Percentiles rank a stretch among this genome's conserved stretches.
Conservation (phyloP, 768 basidiomycete genomes). For the Calocera viscosa region DNA sequence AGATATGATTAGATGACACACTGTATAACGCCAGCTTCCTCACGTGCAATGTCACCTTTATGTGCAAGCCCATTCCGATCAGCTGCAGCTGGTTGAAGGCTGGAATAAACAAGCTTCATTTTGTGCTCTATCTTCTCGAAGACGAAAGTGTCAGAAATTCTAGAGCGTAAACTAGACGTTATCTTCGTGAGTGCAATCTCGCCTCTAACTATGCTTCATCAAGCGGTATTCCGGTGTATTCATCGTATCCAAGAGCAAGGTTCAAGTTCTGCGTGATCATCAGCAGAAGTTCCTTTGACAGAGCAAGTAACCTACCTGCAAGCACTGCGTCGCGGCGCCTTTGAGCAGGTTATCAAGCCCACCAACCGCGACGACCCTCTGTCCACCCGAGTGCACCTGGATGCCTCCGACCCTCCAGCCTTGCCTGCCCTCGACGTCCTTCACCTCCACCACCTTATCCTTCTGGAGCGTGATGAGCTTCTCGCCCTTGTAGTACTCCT, state of each 20-base stretch:
- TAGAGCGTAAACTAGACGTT: neutral
- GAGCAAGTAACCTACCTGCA: conserved; percentile 51
- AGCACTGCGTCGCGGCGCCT: conserved; percentile 96
- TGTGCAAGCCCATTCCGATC: too few relatives aligned
- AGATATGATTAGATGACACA: neutral
- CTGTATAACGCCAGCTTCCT: too few relatives aligned
- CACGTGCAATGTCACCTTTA: too few relatives aligned
- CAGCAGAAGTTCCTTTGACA: neutral
- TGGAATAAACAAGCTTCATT: neutral
- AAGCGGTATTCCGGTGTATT: conserved; percentile 61
- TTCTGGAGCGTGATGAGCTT: conserved; percentile 49
- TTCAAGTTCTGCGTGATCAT: conserved; percentile 59
- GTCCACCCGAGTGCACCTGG: conserved; percentile 80
- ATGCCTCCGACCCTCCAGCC: conserved; percentile 86
- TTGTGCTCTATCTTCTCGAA: neutral
- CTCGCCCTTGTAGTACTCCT: conserved; percentile 64
- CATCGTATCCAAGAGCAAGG: conserved; percentile 75
- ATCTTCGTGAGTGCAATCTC: too few relatives aligned
- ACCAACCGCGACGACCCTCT: conserved; percentile 89
- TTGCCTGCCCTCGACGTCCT: conserved; percentile 68
- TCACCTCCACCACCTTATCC: conserved; percentile 58
- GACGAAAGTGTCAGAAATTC: neutral
- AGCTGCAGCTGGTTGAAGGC: too few relatives aligned
- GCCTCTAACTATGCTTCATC: neutral
- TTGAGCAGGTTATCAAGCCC: conserved; percentile 94